phyloP scores from a whole-genome alignment of 192 early-diverging fungal species.

The Entomortierella lignicola region DNA sequence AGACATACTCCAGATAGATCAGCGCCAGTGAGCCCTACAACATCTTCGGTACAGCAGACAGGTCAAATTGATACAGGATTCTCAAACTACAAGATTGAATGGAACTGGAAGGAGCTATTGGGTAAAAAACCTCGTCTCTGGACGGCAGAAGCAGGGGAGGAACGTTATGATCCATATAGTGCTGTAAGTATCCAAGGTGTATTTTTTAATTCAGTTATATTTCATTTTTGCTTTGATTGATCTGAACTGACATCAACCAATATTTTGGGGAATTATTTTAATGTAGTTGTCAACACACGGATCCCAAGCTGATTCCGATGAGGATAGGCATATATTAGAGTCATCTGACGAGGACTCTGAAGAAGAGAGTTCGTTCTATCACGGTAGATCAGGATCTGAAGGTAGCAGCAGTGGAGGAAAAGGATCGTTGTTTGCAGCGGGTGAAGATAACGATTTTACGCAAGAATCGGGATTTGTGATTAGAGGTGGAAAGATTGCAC shows the following conservation, averaged over 20 bases:
- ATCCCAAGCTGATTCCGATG: constrained; percentile 34
- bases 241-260: too few species aligned
- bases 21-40: background rate
- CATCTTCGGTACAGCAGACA: constrained; percentile 1
- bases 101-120: constrained; percentile 53
- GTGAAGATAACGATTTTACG: constrained; percentile 28
- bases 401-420: background rate
- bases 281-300: constrained; percentile 41
- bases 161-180: constrained; percentile 49
- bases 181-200: constrained; percentile 27
- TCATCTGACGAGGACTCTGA: constrained; percentile 41
- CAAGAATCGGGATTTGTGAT: constrained; percentile 49
- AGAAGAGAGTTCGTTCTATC: constrained; percentile 15
- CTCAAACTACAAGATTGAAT: constrained; percentile 51
- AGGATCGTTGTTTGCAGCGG: constrained; percentile 16
- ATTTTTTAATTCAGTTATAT: background rate
- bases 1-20: too few species aligned
- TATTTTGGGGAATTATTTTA: too few species aligned
- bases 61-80: constrained; percentile 26
- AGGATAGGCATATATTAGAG: constrained; percentile 30
- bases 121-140: constrained; percentile 52
- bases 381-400: constrained; percentile 7
- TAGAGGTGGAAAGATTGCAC: constrained; percentile 48
- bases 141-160: constrained; percentile 44
- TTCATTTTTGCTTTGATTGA: too few species aligned